Percentiles rank a stretch among this genome's conserved stretches.
Conservation (phyloP, 257 asterid species). For the Primulina tabacum region DNA sequence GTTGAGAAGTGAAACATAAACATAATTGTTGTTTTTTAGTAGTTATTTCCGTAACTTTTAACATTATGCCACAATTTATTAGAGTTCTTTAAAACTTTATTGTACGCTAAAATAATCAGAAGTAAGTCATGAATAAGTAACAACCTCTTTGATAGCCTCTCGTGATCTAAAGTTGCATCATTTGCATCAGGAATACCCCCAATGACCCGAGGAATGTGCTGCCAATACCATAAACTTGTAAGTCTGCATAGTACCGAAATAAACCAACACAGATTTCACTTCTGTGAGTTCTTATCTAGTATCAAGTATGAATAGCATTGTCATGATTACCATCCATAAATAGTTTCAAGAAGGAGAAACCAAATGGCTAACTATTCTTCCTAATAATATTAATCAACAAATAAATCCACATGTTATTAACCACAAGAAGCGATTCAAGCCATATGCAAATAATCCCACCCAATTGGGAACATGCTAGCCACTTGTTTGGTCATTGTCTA, state of each 20-base stretch:
- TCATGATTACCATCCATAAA: neutral
- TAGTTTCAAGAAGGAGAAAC: neutral
- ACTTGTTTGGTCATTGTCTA: neutral
- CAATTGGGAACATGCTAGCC: neutral
- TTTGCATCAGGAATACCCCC: conserved; percentile 72
- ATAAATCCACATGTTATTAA: neutral
- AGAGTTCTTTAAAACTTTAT: neutral
- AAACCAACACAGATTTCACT: conserved; percentile 1
- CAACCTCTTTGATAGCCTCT: conserved; percentile 77
- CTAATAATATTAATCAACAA: neutral
- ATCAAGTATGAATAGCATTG: neutral
- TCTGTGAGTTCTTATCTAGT: conserved; percentile 4
- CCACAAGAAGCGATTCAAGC: neutral
- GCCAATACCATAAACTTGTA: conserved; percentile 40
- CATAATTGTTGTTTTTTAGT: neutral
- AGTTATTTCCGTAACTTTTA: neutral
- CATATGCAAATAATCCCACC: neutral
- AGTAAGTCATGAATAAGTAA: conserved; percentile 15
- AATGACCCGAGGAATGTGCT: conserved; percentile 92
- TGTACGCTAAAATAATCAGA: neutral
- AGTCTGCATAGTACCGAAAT: conserved; percentile 26
- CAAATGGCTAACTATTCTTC: neutral
- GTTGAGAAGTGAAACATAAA: conserved; percentile 3
- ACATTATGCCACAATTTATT: neutral
- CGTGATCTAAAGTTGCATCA: conserved; percentile 87